phyloP scores from a whole-genome alignment of 1,139 yeast genomes.

The Blastobotrys indianensis region DNA sequence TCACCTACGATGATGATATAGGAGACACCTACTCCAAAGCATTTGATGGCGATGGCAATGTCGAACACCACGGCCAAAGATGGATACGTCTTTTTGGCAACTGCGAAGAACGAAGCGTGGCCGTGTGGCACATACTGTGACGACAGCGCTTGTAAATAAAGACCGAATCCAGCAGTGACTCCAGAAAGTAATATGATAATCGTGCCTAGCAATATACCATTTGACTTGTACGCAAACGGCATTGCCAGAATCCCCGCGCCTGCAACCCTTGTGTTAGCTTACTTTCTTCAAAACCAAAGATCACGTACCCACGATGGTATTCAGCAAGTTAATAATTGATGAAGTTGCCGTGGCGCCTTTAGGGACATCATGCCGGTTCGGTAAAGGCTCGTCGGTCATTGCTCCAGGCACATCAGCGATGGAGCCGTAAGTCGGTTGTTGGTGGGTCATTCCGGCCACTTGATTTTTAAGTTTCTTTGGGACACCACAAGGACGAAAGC shows the following conservation, averaged over 20 bases:
- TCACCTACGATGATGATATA: conserved; percentile 88
- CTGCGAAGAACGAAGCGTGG: conserved; percentile 77
- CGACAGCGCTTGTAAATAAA: conserved; percentile 70
- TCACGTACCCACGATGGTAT: conserved; percentile 28
- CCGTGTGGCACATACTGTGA: conserved; percentile 65
- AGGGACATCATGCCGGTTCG: background rate
- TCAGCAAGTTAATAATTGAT: conserved; percentile 34
- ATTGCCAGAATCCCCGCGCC: conserved; percentile 91
- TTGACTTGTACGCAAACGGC: conserved; percentile 84
- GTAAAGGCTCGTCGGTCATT: background rate
- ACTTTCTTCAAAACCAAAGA: background rate
- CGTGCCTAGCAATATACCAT: conserved; percentile 69
- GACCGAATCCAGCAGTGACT: conserved; percentile 69
- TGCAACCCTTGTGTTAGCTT: conserved; percentile 14
- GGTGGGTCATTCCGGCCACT: no score
- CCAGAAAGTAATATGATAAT: conserved; percentile 68
- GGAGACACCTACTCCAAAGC: conserved; percentile 89
- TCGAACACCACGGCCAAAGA: conserved; percentile 77
- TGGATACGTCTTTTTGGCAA: conserved; percentile 83
- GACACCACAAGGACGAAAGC: no score
- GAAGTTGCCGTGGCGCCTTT: conserved; percentile 27
- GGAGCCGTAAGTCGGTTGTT: conserved; percentile 4
- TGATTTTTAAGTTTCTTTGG: no score
- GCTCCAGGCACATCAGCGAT: background rate
- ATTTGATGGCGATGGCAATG: conserved; percentile 79